phyloP scores from a whole-genome alignment of 2,329 filamentous ascomycete genomes.

The Nemania abortiva region DNA sequence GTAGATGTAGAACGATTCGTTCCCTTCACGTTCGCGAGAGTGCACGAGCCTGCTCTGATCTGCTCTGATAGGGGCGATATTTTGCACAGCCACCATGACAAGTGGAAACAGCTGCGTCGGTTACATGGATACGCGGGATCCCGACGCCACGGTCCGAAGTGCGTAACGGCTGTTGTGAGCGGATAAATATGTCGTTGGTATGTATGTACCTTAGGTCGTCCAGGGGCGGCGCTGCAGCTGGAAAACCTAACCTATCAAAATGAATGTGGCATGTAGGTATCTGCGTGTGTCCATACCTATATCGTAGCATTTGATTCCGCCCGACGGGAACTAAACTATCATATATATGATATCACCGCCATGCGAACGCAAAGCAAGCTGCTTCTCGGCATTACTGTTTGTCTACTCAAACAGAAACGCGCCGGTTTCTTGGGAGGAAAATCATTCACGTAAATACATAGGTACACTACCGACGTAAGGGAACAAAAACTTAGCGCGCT shows the following conservation, averaged over 20 bases:
- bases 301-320: constrained; percentile 5
- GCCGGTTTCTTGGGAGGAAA: no score
- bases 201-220: background rate
- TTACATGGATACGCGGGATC: constrained; percentile 7
- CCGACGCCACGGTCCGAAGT: constrained; percentile 15
- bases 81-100: constrained; percentile 14
- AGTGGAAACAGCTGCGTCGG: constrained; percentile 6
- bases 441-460: background rate
- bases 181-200: background rate
- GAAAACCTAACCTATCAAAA: no score
- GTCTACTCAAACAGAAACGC: no score
- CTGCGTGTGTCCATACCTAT: constrained; percentile 7
- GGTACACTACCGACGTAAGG: background rate
- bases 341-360: background rate
- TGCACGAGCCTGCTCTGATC: background rate
- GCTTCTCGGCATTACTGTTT: background rate
- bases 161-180: constrained; percentile 2
- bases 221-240: background rate
- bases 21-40: background rate
- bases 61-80: background rate
- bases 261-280: background rate
- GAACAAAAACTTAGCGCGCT: background rate
- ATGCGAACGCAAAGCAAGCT: background rate
- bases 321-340: constrained; percentile 10
- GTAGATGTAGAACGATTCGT: no score